Conservation (phyloP, 2,329 filamentous ascomycete species). For the Cladosporium halotolerans region DNA sequence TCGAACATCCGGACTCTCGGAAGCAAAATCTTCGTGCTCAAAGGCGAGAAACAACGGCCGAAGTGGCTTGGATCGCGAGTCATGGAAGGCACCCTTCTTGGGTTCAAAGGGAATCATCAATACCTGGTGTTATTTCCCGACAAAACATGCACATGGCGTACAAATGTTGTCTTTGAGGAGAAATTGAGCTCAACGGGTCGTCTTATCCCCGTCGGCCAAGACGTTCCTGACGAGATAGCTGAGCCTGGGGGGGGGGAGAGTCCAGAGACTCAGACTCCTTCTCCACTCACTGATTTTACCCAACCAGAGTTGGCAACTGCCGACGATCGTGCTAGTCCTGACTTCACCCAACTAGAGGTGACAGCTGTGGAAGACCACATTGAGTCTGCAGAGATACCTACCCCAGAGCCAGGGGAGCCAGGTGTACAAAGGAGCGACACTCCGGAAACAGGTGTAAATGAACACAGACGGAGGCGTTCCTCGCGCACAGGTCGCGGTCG, state of each 20-base stretch:
- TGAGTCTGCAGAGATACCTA: too few species aligned
- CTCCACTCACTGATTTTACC: too few species aligned
- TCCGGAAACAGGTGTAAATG: neutral
- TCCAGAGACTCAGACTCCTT: too few species aligned
- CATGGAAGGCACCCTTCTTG: neutral
- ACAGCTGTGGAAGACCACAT: too few species aligned
- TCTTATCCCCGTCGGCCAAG: too few species aligned
- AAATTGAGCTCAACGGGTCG: neutral
- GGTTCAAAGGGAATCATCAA: neutral
- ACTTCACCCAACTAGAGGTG: too few species aligned
- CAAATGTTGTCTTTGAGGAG: neutral
- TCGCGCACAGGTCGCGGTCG: neutral
- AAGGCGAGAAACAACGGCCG: neutral
- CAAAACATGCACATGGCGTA: neutral
- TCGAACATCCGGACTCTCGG: neutral
- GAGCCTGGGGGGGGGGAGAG: neutral
- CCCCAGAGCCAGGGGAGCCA: neutral
- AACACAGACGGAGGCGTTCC: neutral
- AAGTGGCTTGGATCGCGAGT: neutral
- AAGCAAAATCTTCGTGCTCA: neutral
- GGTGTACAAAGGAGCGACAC: neutral
- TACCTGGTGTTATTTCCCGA: neutral
- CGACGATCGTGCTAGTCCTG: too few species aligned
- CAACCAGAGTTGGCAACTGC: too few species aligned
- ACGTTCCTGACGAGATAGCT: neutral